These are phyloP conservation scores for Comarum palustre DNA, from an alignment of 306 rosid species.

Conservation along the genomic window DNA sequence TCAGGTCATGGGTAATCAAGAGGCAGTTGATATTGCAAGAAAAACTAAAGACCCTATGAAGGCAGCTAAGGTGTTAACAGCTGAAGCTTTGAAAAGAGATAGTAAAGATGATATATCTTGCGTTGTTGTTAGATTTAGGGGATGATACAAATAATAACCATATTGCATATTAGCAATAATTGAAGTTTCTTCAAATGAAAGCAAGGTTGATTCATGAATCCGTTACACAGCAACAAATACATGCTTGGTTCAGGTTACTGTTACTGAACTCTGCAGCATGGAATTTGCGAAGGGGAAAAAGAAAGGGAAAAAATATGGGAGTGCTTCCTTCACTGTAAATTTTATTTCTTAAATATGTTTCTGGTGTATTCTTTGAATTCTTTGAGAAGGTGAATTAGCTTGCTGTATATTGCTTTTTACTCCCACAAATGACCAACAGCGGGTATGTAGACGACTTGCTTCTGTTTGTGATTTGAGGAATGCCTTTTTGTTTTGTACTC, in stretches of 20 bases:
- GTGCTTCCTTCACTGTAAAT: conserved; percentile 39
- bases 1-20: conserved; percentile 88
- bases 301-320: not conserved
- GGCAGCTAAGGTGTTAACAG: conserved; percentile 74
- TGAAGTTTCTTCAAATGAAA: conserved; percentile 31
- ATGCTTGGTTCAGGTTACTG: conserved; percentile 34
- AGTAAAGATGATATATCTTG: conserved; percentile 94
- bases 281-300: conserved; percentile 20
- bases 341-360: conserved; percentile 33
- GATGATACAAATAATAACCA: conserved; percentile 29
- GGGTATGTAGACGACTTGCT: conserved; percentile 40
- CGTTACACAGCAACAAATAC: conserved; percentile 25
- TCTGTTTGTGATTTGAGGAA: conserved; percentile 37
- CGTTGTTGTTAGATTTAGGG: conserved; percentile 70
- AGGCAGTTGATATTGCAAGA: conserved; percentile 78
- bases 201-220: conserved; percentile 28
- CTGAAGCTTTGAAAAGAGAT: conserved; percentile 75
- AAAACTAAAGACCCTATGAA: conserved; percentile 60
- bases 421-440: conserved; percentile 29
- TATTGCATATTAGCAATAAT: conserved; percentile 40
- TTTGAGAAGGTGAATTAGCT: conserved; percentile 42
- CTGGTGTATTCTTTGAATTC: conserved; percentile 55
- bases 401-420: conserved; percentile 32
- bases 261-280: conserved; percentile 21
- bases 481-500: conserved; percentile 29